Percentiles rank a stretch among this genome's conserved stretches.
These are phyloP conservation scores for Cyclotella choctawhatcheeana DNA, from an alignment of 108 stramenopile genomes.

Conservation along the genomic window DNA sequence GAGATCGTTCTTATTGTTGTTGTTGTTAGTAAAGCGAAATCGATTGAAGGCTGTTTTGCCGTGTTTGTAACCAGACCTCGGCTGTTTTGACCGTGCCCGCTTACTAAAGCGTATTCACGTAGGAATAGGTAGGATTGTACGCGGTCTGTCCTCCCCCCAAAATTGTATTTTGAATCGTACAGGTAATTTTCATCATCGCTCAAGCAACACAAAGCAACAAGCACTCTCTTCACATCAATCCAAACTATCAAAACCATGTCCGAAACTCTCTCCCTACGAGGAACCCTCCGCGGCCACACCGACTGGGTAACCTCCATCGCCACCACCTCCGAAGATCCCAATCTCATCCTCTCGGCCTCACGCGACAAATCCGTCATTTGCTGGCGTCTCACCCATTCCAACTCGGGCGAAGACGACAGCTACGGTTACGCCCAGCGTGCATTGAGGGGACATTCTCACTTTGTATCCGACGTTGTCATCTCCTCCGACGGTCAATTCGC, in stretches of 20 bases:
- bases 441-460: constrained; percentile 98
- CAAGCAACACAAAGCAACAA: background rate
- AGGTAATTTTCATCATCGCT: constrained; percentile 1
- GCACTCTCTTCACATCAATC: background rate
- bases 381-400: constrained; percentile 91
- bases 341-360: constrained; percentile 95
- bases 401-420: constrained; percentile 64
- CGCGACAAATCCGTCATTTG: constrained; percentile 98
- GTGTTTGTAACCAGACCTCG: too few species aligned
- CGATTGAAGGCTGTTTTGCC: too few species aligned
- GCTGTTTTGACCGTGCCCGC: too few species aligned
- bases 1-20: too few species aligned
- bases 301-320: constrained; percentile 99
- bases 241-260: constrained; percentile 62
- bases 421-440: constrained; percentile 97
- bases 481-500: constrained; percentile 96
- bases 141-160: background rate
- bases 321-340: constrained; percentile 97
- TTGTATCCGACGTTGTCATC: constrained; percentile 98
- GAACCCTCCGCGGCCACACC: constrained; percentile 91
- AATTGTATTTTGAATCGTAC: background rate
- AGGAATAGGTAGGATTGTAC: background rate
- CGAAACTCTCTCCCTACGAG: constrained; percentile 93
- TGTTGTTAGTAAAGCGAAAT: too few species aligned
- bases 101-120: constrained; percentile 3